Base-by-base conservation (phyloP, 192 early-diverging fungal species). In the Coemansia sp. region DNA sequence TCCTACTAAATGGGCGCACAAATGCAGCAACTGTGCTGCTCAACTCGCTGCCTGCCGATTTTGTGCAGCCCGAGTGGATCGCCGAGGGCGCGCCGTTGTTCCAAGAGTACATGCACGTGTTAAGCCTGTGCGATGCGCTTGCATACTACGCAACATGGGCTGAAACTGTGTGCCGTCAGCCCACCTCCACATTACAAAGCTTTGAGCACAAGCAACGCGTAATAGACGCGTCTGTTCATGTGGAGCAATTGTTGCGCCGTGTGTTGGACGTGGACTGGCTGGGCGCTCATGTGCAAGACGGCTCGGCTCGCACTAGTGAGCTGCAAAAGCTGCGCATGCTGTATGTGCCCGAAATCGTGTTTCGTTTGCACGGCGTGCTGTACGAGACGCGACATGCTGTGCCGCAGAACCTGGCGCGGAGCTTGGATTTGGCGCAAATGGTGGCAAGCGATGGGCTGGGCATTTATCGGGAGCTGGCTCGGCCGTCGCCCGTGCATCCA, bases 311-410 rank as follows among this genome's bases (percentile, higher is more conserved):
- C 17, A 56, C 76, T 6, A 56, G 62, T 2, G 82, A 87, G 35
- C 71, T 87, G 56, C 45, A 43, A 27, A 62, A 58, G 16, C 59
- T 87, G 60, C 86, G 87, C 47, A 68, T 76, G 62, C 69, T 84
- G 25, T 87, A 83, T 49, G 74, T 89, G 14, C 89, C 92, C 4
- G 86, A 91, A 61, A 58, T 89, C 2, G 78, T 91, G 31, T 75
- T 91, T 61, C 85, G 86, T 41, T 66, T 91, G 54, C 88, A 94
- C 68, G 70, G 86, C 10, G 75, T 93, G 22, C 75, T 88, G 47
- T 90, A 75, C 66, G 84, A 90, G 37, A 90, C 88, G 7, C 74
- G 86, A 11, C 74, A 81, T 19, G 61, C 85, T 14, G 26, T 86
- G 19, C 72, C 74, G 21, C 76, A 75, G 67, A 87, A 84, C 27